A percentile compares a stretch with the other conserved stretches of the same genome.
Conservation (phyloP, 768 basidiomycete genomes). For the Hebeloma cylindrosporum region DNA sequence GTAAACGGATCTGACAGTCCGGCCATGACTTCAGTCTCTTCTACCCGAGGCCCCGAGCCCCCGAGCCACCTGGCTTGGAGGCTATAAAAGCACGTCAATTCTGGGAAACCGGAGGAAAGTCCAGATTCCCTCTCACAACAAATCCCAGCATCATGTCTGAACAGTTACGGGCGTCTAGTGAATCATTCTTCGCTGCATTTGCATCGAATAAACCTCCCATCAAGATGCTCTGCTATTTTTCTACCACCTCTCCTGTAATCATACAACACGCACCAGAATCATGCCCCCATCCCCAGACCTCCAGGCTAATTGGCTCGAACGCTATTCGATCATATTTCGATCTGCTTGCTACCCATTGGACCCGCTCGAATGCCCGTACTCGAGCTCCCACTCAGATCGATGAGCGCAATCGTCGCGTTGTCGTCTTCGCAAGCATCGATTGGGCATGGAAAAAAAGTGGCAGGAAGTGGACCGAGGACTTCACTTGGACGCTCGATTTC, state of each 20-base stretch:
- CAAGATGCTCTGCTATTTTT: constrained; percentile 39
- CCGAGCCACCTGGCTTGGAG: constrained; percentile 8
- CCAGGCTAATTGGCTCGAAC: constrained; percentile 40
- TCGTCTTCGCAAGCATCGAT: constrained; percentile 36
- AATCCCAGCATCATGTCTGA: constrained; percentile 19
- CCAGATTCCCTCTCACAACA: constrained; percentile 3
- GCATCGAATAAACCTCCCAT: constrained; percentile 32
- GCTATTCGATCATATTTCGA: constrained; percentile 53
- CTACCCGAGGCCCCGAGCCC: constrained; percentile 35
- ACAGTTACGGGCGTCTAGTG: constrained; percentile 32
- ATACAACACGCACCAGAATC: constrained; percentile 42
- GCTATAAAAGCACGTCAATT: constrained; percentile 22
- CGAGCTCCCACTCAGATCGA: constrained; percentile 26
- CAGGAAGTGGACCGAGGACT: constrained; percentile 44
- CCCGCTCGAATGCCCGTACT: constrained; percentile 30
- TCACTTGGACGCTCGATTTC: constrained; percentile 44
- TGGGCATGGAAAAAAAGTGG: constrained; percentile 50
- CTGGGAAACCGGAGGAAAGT: constrained; percentile 6
- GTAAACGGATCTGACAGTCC: constrained; percentile 20
- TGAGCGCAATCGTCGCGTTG: constrained; percentile 27
- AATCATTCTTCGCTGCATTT: constrained; percentile 39
- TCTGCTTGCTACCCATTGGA: constrained; percentile 46
- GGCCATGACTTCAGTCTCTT: constrained; percentile 29
- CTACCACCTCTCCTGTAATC: constrained; percentile 34
- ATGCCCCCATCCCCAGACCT: constrained; percentile 34